Base-by-base conservation (phyloP, 495 filamentous ascomycete genomes). In the Aspergillus wentii region DNA sequence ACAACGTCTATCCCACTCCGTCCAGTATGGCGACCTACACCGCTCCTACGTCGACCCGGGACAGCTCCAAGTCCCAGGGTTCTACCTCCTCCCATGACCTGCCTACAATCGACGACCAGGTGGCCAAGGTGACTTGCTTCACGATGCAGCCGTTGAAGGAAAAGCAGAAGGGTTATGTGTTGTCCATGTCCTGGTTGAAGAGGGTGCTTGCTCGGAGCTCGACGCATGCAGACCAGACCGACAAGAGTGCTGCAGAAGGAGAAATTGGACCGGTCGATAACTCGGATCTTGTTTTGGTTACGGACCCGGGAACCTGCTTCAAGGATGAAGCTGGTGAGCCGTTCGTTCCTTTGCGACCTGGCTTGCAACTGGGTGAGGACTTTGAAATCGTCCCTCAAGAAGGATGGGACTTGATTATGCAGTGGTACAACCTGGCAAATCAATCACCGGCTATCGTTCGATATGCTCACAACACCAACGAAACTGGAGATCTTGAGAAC, bases 201-300 rank as follows among this genome's bases (percentile, higher is more conserved):
- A 74, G 79, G 23, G 87, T 96, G 2, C 66, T 83, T 41, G 72
- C 83, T 9, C 74, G 87, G 39, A 78, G 80, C 28, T 61, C 75
- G 3, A 74, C 81, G 14, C 62, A 72, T 43, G 67, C 64, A 10
- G 75, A 72, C 45, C 59, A 67, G 34, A 63, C 56, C 11, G 63
- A 72, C 37, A 86, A 89, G 49, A 75, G 79, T 32, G 67, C 72
- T 4, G 42, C 61, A 20, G 80, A 85, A 40, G 78, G 74, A 8
- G 69, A 79, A 8, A 72, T 92, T 22, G 89, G 88, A 2, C 86
- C 86, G 0, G 80, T 97, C 19, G 88, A 96, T 63, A 97, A 95
- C 54, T 78, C 85, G 4, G 85, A 87, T 46, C 54, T 73, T 19
- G 54, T 72, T 19, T 52, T 72, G 28, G 69, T 68, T 22, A 67